Percentiles rank a stretch among this genome's conserved stretches.
Evolutionary conservation across 2,329 filamentous ascomycete genomes (phyloP).

Genomic region (Fusarium brachygibbosum): DNA sequence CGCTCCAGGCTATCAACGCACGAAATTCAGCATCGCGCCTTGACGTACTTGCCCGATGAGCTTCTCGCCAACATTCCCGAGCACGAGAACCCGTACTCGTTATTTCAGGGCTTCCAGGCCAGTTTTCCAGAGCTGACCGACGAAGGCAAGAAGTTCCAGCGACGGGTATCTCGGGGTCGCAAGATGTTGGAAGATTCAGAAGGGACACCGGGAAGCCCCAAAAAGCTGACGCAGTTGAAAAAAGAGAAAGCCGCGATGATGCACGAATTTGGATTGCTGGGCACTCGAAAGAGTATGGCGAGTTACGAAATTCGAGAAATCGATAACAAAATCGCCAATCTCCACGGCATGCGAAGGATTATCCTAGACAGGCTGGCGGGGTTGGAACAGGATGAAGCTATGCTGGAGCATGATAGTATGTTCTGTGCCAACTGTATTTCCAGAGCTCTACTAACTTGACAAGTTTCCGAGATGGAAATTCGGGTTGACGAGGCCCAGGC

Average conservation of each 20-base stretch:
- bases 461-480: constrained; percentile 73
- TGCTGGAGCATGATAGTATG: constrained; percentile 90
- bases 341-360: constrained; percentile 92
- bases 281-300: constrained; percentile 96
- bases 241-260: constrained; percentile 84
- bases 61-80: constrained; percentile 91
- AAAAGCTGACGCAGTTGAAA: constrained; percentile 79
- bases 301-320: constrained; percentile 96
- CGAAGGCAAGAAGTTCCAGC: constrained; percentile 76
- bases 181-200: constrained; percentile 79
- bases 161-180: constrained; percentile 79
- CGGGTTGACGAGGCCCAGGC: constrained; percentile 73
- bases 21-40: constrained; percentile 94
- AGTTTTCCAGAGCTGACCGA: constrained; percentile 81
- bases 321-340: constrained; percentile 94
- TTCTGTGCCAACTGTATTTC: constrained; percentile 33
- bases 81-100: constrained; percentile 85
- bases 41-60: constrained; percentile 90
- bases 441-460: constrained; percentile 50
- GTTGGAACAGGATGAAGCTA: constrained; percentile 89
- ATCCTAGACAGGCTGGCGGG: constrained; percentile 87
- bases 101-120: constrained; percentile 97
- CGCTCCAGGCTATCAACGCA: constrained; percentile 89
- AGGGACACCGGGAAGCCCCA: constrained; percentile 68
- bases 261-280: constrained; percentile 90